Evolutionary conservation across 371 early-diverging fungal species (phyloP), one percentile per base, ranked within the genome.

Genomic region (Rhizopus stolonifer): DNA sequence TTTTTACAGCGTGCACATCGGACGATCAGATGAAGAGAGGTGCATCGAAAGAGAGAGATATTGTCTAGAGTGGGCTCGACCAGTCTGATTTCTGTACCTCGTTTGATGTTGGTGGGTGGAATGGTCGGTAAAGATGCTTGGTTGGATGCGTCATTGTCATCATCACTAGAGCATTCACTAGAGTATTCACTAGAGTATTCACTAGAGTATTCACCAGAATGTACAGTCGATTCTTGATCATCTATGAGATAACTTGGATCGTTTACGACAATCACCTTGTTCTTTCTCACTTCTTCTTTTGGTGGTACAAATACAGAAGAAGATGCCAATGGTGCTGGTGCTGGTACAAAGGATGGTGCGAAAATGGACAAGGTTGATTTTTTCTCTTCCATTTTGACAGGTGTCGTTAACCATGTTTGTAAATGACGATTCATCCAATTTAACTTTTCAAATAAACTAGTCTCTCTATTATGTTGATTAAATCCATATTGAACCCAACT

Each of bases 1-100:
- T 70, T 52, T 57, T 88, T 91, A 78, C 94, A 94, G 1, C 90
- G 77, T 3, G 54, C 60, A 54, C 95, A 94, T 17, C 83, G 81
- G 11, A 91, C 84, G 5, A 80, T 34, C 4, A 93, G 31, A 45
- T 74, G 77, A 7, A 93, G 76, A 1, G 72, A 61, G 9, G 67
- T 61, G 63, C 86, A 84, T 31, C 83, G 72, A 11, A 89, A 63
- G 6, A 94, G 54, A 0, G 88, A 69, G 10, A 90, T 73, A 49
- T 84, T 81, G 13, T 80, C 75, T 6, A 93, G 58, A 10, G 62
- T 52, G 0, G 78, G 61, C 17, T 79, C 68, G 2, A 81, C 72
- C 36, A 94, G 68, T 10, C 88, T 77, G 39, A 94, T 79, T 46
- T 89, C 89, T 8, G 81, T 88, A 1, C 93, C 79, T 48, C 52